Conservation (phyloP, 2,329 filamentous ascomycete genomes). For the Claviceps cyperi region DNA sequence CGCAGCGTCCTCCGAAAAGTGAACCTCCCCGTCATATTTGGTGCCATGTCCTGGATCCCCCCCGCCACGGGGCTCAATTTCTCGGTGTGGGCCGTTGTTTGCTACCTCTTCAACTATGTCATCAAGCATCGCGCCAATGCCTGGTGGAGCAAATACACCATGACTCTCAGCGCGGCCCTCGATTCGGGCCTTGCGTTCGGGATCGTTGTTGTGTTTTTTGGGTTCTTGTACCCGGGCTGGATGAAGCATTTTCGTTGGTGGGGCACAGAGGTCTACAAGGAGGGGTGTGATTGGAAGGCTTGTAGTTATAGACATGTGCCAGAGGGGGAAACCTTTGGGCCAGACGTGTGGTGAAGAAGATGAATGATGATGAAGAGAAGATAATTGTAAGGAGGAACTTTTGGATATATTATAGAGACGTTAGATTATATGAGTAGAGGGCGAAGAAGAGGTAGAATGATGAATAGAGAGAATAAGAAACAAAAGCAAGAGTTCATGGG, state of each 20-base stretch:
- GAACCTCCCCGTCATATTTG: slow-evolving; percentile 72
- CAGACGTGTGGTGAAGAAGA: slow-evolving; percentile 36
- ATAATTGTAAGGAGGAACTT: too few species aligned
- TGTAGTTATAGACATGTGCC: slow-evolving; percentile 54
- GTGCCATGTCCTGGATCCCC: slow-evolving; percentile 73
- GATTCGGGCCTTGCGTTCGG: slow-evolving; percentile 74
- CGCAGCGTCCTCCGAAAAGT: slow-evolving; percentile 57
- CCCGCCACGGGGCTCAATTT: slow-evolving; percentile 80
- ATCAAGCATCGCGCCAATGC: slow-evolving; percentile 53
- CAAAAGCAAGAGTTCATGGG: neutral
- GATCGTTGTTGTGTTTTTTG: slow-evolving; percentile 74
- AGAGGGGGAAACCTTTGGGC: slow-evolving; percentile 52
- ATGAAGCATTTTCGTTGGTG: slow-evolving; percentile 68
- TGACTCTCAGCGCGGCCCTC: slow-evolving; percentile 71
- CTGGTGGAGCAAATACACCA: slow-evolving; percentile 88
- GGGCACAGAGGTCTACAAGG: slow-evolving; percentile 76
- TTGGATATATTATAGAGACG: too few species aligned
- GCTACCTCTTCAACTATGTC: slow-evolving; percentile 69
- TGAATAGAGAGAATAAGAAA: neutral
- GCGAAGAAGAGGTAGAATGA: neutral
- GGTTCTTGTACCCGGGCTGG: slow-evolving; percentile 67
- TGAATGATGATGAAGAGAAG: neutral
- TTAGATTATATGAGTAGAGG: neutral
- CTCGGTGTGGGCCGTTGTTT: slow-evolving; percentile 73
- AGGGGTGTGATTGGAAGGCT: slow-evolving; percentile 73